These are phyloP conservation scores for Phytophthora pinifolia DNA, from an alignment of 352 stramenopile genomes.

Conservation along the genomic window DNA sequence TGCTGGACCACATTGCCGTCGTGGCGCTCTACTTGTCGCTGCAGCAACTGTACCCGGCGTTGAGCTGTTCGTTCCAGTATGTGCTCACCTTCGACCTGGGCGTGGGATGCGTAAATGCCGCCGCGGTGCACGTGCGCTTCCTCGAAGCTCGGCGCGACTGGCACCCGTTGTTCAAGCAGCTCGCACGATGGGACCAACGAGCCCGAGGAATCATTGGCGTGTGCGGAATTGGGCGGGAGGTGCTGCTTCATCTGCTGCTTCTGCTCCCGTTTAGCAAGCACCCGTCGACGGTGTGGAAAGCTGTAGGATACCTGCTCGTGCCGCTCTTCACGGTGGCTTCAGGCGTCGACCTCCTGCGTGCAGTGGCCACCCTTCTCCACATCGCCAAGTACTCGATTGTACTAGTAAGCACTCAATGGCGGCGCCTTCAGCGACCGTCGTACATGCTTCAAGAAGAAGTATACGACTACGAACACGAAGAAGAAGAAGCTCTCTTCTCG, in stretches of 20 bases:
- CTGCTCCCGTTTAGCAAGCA: slow-evolving; percentile 48
- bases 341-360: slow-evolving; percentile 57
- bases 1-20: slow-evolving; percentile 66
- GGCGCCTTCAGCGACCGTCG: slow-evolving; percentile 7
- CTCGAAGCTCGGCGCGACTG: slow-evolving; percentile 59
- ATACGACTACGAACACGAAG: slow-evolving; percentile 16
- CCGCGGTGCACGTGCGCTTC: slow-evolving; percentile 55
- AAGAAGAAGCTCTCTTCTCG: slow-evolving; percentile 2
- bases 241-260: slow-evolving; percentile 63
- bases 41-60: slow-evolving; percentile 48
- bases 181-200: slow-evolving; percentile 56
- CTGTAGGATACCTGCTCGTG: slow-evolving; percentile 51
- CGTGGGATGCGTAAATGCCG: slow-evolving; percentile 53
- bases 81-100: slow-evolving; percentile 61
- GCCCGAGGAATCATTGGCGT: slow-evolving; percentile 41
- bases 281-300: slow-evolving; percentile 30
- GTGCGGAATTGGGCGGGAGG: slow-evolving; percentile 59
- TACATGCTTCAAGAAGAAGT: slow-evolving; percentile 8
- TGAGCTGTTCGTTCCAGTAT: slow-evolving; percentile 38
- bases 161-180: slow-evolving; percentile 64
- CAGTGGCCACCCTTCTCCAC: slow-evolving; percentile 52
- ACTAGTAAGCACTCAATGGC: slow-evolving; percentile 22
- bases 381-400: slow-evolving; percentile 47
- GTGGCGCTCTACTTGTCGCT: slow-evolving; percentile 64
- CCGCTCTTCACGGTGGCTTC: slow-evolving; percentile 60